Evolutionary conservation across 441 rosid genomes (phyloP).

Genomic region (Syzygium syzygioides): DNA sequence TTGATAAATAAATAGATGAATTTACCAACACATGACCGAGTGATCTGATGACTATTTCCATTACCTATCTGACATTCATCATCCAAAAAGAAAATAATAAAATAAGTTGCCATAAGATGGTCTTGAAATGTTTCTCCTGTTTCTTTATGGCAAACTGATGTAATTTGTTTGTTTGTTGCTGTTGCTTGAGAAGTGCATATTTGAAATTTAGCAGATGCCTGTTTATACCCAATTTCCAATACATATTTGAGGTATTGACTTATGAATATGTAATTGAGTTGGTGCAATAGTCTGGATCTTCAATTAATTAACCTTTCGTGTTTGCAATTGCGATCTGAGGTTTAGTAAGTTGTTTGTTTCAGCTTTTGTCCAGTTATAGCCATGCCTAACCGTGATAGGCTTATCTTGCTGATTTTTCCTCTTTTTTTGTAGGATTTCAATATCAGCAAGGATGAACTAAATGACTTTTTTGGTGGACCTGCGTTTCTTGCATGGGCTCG

Average conservation of each 20-base stretch:
- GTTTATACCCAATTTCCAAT: neutral
- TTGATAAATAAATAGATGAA: neutral
- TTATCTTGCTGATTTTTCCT: neutral
- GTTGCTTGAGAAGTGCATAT: neutral
- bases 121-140: neutral
- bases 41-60: neutral
- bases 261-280: neutral
- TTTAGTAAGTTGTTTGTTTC: neutral
- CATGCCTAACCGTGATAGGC: neutral
- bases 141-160: neutral
- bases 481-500: constrained; percentile 99
- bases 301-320: neutral
- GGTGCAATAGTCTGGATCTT: neutral
- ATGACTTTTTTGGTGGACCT: constrained; percentile 95
- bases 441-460: constrained; percentile 56
- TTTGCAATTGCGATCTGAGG: neutral
- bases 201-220: neutral
- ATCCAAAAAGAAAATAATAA: neutral
- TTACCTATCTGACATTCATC: neutral
- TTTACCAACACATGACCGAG: neutral
- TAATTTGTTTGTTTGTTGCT: neutral
- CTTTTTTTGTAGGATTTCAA: constrained; percentile 60
- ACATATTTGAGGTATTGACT: neutral
- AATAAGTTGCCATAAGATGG: neutral
- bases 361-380: neutral